These are phyloP conservation scores for Citrullus mucosospermus DNA, from an alignment of 306 rosid genomes.

Conservation along the genomic window DNA sequence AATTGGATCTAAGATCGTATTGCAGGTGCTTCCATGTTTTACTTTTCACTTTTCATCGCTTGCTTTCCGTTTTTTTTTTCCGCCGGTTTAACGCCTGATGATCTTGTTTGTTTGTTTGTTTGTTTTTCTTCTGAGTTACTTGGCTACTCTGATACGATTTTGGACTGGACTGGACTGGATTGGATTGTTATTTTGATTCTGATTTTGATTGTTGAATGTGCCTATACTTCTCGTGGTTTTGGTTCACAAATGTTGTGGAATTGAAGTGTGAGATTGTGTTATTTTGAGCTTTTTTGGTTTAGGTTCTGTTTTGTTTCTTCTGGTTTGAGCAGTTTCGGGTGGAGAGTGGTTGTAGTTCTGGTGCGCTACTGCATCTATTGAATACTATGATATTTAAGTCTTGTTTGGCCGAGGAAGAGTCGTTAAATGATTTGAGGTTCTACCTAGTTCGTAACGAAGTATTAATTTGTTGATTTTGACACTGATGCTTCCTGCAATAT, in stretches of 20 bases:
- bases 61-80: not conserved
- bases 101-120: not conserved
- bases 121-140: not conserved
- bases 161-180: not conserved
- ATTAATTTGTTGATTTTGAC: not conserved
- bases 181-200: not conserved
- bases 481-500: not conserved
- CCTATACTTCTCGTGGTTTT: not conserved
- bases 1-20: not conserved
- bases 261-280: not conserved
- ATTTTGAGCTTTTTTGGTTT: not conserved
- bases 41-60: not conserved
- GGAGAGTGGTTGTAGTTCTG: not conserved
- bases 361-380: not conserved
- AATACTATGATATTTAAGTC: not conserved
- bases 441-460: not conserved
- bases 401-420: not conserved
- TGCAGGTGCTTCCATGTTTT: not conserved
- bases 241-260: not conserved
- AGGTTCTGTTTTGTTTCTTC: not conserved
- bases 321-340: not conserved
- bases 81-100: not conserved
- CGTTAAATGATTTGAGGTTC: not conserved
- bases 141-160: not conserved
- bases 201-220: not conserved